A percentile compares a stretch with the other conserved stretches of the same genome.
phyloP scores from a whole-genome alignment of 129 eudicot species.

The Flaveria linearis region DNA sequence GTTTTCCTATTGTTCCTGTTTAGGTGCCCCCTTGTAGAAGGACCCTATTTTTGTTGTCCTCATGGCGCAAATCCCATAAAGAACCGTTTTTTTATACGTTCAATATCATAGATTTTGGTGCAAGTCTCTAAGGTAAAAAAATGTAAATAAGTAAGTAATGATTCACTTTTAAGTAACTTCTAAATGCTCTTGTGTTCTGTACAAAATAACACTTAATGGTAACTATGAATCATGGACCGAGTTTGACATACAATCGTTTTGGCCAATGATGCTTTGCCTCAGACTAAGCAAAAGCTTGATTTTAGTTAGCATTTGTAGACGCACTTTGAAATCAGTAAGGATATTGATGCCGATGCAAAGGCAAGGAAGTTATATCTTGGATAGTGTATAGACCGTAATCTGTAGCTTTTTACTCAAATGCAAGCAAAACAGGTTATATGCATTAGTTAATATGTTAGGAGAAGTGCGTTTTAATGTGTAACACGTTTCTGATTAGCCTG shows the following conservation, averaged over 20 bases:
- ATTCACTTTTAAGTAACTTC: background rate
- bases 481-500: background rate
- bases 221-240: background rate
- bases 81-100: background rate
- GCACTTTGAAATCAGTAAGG: background rate
- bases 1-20: background rate
- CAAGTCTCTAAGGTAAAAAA: background rate
- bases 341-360: slow-evolving; percentile 15
- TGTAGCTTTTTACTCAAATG: slow-evolving; percentile 15
- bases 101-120: background rate
- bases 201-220: background rate
- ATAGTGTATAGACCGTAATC: background rate
- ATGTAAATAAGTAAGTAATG: background rate
- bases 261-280: slow-evolving; percentile 2
- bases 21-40: background rate
- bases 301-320: slow-evolving; percentile 10
- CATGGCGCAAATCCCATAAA: background rate
- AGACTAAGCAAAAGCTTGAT: background rate
- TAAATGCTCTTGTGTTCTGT: background rate
- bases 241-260: slow-evolving; percentile 12
- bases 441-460: background rate
- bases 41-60: background rate
- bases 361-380: background rate
- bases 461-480: background rate
- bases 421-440: slow-evolving; percentile 1